Evolutionary conservation across 2,329 filamentous ascomycete genomes (phyloP).

Genomic region (Aureobasidium sp.): DNA sequence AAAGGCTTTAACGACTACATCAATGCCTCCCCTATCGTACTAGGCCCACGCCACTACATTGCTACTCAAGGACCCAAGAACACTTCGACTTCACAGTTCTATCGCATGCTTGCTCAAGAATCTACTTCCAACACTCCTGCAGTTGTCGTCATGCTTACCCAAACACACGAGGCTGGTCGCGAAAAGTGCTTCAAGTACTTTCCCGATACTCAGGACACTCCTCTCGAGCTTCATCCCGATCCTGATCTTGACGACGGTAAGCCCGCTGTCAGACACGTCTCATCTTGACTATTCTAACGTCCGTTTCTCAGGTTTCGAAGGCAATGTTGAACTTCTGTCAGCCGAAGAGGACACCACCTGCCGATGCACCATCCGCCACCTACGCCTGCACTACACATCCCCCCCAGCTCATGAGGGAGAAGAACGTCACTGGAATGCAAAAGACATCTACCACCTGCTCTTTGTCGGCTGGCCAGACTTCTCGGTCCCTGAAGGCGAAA

Average conservation of each 20-base stretch:
- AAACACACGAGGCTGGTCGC: slow-evolving; percentile 66
- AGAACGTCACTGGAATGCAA: slow-evolving; percentile 40
- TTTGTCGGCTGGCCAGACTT: slow-evolving; percentile 90
- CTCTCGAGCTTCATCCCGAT: slow-evolving; percentile 23
- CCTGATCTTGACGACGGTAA: slow-evolving; percentile 19
- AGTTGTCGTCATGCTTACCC: slow-evolving; percentile 91
- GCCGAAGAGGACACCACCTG: slow-evolving; percentile 47
- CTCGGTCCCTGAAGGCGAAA: slow-evolving; percentile 63
- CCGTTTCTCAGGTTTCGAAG: slow-evolving; percentile 44
- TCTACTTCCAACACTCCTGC: slow-evolving; percentile 42
- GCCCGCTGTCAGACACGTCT: background rate
- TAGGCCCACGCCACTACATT: slow-evolving; percentile 58
- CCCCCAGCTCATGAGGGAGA: slow-evolving; percentile 27
- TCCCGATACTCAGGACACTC: slow-evolving; percentile 40
- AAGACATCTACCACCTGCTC: slow-evolving; percentile 71
- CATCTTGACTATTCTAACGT: background rate
- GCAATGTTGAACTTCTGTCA: slow-evolving; percentile 55
- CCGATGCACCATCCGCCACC: slow-evolving; percentile 63
- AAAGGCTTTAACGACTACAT: slow-evolving; percentile 50
- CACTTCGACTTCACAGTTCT: slow-evolving; percentile 70
- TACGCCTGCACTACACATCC: slow-evolving; percentile 39
- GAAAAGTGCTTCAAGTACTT: slow-evolving; percentile 92
- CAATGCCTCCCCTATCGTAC: slow-evolving; percentile 40
- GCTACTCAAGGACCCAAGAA: slow-evolving; percentile 81
- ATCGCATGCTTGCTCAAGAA: slow-evolving; percentile 92